Percentiles rank a stretch among this genome's conserved stretches.
These are phyloP conservation scores for Gloeostereum incarnatum DNA, from an alignment of 768 basidiomycete species.

Conservation along the genomic window DNA sequence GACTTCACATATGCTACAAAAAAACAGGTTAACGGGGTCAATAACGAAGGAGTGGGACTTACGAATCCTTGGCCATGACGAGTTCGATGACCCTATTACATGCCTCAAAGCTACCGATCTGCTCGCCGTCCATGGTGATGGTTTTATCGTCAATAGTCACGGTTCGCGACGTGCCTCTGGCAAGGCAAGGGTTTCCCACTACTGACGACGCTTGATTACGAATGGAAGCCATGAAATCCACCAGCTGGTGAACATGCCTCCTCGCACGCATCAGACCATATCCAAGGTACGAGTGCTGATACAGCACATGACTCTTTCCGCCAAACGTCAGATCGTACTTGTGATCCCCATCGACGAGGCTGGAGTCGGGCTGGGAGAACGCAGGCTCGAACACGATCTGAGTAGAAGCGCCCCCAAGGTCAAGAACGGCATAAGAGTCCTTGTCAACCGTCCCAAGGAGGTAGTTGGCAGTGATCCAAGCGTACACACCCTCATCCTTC, in stretches of 20 bases:
- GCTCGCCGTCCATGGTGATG: conserved; percentile 82
- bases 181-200: conserved; percentile 79
- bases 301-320: conserved; percentile 51
- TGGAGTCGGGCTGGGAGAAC: conserved; percentile 1
- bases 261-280: conserved; percentile 92
- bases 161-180: conserved; percentile 46
- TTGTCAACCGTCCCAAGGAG: conserved; percentile 66
- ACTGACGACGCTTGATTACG: conserved; percentile 16
- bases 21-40: neutral
- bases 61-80: conserved; percentile 94
- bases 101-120: conserved; percentile 75
- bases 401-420: conserved; percentile 94
- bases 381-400: conserved; percentile 98
- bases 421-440: conserved; percentile 77
- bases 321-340: conserved; percentile 61
- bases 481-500: conserved; percentile 69
- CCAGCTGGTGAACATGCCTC: conserved; percentile 76
- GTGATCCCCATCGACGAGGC: conserved; percentile 54
- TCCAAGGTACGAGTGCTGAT: conserved; percentile 97
- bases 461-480: conserved; percentile 91
- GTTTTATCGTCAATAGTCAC: conserved; percentile 54
- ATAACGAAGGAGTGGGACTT: conserved; percentile 22
- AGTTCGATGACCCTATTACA: conserved; percentile 80
- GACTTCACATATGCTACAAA: conserved; percentile 65
- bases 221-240: conserved; percentile 72